These are phyloP conservation scores for Cystobasidium pallidum DNA, from an alignment of 1,284 basidiomycete species.

Conservation along the genomic window DNA sequence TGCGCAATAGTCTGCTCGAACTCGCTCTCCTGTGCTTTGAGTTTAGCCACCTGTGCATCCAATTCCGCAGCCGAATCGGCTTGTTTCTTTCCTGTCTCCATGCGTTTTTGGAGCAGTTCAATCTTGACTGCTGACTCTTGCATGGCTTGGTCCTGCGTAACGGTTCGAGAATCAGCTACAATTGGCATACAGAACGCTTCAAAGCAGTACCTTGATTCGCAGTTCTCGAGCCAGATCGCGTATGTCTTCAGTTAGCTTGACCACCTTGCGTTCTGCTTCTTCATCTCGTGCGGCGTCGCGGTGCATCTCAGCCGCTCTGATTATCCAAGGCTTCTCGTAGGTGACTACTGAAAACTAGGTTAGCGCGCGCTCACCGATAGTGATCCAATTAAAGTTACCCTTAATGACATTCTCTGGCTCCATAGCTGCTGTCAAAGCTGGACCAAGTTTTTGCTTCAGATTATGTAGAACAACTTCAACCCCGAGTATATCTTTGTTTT, in stretches of 20 bases:
- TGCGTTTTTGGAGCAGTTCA: conserved; percentile 87
- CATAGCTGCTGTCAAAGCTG: conserved; percentile 70
- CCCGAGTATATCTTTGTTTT: conserved; percentile 35
- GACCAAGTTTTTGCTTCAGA: conserved; percentile 66
- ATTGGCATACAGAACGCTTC: background rate
- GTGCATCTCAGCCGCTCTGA: conserved; percentile 84
- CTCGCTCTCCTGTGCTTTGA: conserved; percentile 80
- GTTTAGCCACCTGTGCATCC: conserved; percentile 76
- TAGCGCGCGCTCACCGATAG: background rate
- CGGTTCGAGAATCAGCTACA: background rate
- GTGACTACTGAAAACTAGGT: conserved; percentile 49
- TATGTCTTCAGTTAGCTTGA: conserved; percentile 83
- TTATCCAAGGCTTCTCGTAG: conserved; percentile 81
- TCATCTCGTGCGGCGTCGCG: conserved; percentile 79
- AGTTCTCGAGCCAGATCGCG: conserved; percentile 81
- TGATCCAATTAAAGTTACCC: conserved; percentile 61
- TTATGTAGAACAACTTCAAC: conserved; percentile 37
- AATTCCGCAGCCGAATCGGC: conserved; percentile 80
- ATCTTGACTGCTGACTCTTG: conserved; percentile 91
- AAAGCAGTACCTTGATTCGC: conserved; percentile 63
- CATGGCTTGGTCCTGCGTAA: conserved; percentile 75
- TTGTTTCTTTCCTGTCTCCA: conserved; percentile 82
- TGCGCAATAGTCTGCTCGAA: conserved; percentile 93
- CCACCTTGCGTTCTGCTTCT: conserved; percentile 85
- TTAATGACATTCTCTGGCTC: conserved; percentile 76